Conservation (phyloP, 2,329 filamentous ascomycete genomes). For the Fusarium sp. region DNA sequence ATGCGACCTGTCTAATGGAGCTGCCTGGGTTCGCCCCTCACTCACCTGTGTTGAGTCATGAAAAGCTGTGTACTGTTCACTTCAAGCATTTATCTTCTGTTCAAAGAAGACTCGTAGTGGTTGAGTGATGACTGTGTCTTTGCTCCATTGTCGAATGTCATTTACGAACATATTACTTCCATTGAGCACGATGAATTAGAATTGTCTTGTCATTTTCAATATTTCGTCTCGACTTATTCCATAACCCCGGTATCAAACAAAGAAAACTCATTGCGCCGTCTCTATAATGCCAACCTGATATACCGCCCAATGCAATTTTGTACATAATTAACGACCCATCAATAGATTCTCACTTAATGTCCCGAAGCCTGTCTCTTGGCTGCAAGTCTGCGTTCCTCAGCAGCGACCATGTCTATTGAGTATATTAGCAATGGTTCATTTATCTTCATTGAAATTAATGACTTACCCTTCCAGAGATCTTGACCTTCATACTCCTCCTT, state of each 20-base stretch:
- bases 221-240: neutral
- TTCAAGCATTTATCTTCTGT: neutral
- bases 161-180: neutral
- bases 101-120: neutral
- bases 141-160: neutral
- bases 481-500: constrained; percentile 89
- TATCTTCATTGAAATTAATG: accelerated
- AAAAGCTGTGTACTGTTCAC: too few relatives aligned
- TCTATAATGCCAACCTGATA: constrained; percentile 3
- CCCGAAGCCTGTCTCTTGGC: constrained; percentile 50
- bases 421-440: constrained; percentile 10
- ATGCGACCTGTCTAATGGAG: neutral
- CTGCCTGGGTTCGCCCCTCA: neutral
- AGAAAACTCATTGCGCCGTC: neutral
- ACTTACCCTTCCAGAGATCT: constrained; percentile 89
- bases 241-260: neutral
- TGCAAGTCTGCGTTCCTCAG: constrained; percentile 75
- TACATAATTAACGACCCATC: constrained; percentile 2
- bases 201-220: neutral
- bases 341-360: neutral
- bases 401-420: constrained; percentile 80
- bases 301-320: constrained; percentile 8
- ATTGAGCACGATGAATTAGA: neutral
- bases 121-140: neutral
- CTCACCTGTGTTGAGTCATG: neutral